Conservation (phyloP, 1,139 yeast genomes). For the Pichia sp. region DNA sequence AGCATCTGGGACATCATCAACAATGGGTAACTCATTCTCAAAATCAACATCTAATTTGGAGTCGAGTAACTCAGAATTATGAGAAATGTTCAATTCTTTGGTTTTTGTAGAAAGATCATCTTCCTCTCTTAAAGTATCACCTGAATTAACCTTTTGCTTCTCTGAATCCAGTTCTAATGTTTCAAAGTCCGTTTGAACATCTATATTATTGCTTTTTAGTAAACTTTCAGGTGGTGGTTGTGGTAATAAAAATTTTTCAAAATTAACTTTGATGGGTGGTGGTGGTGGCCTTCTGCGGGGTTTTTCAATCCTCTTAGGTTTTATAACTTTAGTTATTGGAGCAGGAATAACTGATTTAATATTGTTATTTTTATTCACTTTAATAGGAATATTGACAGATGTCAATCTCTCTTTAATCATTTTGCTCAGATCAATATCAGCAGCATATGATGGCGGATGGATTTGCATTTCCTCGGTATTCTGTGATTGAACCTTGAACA, state of each 20-base stretch:
- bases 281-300: conserved; percentile 3
- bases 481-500: conserved; percentile 9
- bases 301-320: background rate
- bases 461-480: background rate
- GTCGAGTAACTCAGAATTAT: background rate
- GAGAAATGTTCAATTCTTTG: background rate
- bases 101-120: background rate
- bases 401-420: conserved; percentile 3
- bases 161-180: background rate
- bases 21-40: background rate
- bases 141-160: background rate
- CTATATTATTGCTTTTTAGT: conserved; percentile 13
- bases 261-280: conserved; percentile 13
- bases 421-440: conserved; percentile 1
- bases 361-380: background rate
- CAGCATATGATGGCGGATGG: background rate
- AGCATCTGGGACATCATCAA: too few species aligned
- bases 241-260: conserved; percentile 15
- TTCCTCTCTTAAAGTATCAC: background rate
- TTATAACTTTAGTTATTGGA: background rate
- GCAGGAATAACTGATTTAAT: background rate
- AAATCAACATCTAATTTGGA: background rate
- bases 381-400: background rate
- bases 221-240: conserved; percentile 14
- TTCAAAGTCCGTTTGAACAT: background rate